Conservation (phyloP, 345 rosid species). For the Triadica sebifera region DNA sequence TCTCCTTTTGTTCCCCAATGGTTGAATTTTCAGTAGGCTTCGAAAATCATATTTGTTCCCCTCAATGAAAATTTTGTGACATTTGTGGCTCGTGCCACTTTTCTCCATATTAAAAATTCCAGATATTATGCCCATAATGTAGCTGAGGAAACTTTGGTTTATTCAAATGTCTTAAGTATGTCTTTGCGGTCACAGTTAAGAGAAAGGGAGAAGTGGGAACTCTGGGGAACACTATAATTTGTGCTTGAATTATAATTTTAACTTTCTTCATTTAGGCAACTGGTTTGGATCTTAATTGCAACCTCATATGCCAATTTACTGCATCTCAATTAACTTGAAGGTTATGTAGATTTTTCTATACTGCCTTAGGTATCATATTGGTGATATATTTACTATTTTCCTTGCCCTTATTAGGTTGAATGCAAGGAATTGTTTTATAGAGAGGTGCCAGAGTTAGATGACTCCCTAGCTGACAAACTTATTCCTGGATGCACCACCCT, state of each 20-base stretch:
- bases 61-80: neutral
- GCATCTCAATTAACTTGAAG: too few species aligned
- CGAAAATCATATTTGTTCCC: neutral
- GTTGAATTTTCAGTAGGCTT: neutral
- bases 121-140: neutral
- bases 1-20: neutral
- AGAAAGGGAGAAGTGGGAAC: too few species aligned
- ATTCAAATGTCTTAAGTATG: neutral
- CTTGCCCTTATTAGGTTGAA: slow-evolving; percentile 50
- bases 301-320: neutral
- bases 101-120: neutral
- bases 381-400: neutral
- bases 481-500: slow-evolving; percentile 76
- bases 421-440: slow-evolving; percentile 84
- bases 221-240: neutral
- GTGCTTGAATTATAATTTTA: neutral
- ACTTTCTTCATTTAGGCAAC: neutral
- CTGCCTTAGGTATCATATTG: neutral
- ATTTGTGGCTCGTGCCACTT: neutral
- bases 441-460: slow-evolving; percentile 73
- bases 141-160: neutral
- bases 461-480: slow-evolving; percentile 80
- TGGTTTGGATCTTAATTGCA: neutral
- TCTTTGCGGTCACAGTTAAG: neutral
- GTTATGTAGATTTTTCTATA: neutral